Base-by-base conservation (phyloP, 2,329 filamentous ascomycete genomes). In the Beauveria pseudobassiana region DNA sequence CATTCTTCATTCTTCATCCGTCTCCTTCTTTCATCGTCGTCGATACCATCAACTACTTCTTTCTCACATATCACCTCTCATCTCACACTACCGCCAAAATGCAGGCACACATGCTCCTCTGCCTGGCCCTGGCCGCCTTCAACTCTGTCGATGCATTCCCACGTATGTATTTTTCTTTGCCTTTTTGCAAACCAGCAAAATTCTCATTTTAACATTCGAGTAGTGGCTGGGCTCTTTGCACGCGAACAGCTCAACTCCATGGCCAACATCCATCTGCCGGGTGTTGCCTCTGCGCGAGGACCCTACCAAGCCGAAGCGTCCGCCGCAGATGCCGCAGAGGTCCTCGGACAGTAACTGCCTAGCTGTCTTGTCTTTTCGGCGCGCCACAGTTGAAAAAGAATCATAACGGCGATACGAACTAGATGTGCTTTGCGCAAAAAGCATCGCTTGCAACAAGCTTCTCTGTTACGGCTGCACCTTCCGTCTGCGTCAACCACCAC, bases 121-220 rank as follows among this genome's bases (percentile, higher is more conserved):
- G 54, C 43, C 28, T 57, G 26, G 54, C 54, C 24, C 54, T 57
- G 28, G 54, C 54, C 16, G 54, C 54, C 28, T 57, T 43, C 54
- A 57, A 12, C 34, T 43, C 51, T 43, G 54, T 57, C 26, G 24
- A 46, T 20, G 54, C 42, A 12, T 20, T 57, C 2, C 54, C 54
- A 2, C n/a, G 54, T 57, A 38, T 18, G 54, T 48, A 16, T 24
- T 10, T 34, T 16, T 6, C 2, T 20, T 10, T 6, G 12, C 8
- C 16, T 12, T 22, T 22, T 22, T n/a, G 49, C 43, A 48, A 8
- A 22, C 22, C 4, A 48, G 3, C 7, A 12, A 12, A 5, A 14
- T 18, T 16, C 2, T 14, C 7, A n/a, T 43, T 43, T n/a, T 38
- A 38, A 57, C 18, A 20, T 48, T 14, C 12, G 28, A 12, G 9